Evolutionary conservation across 2,329 filamentous ascomycete genomes (phyloP).

Genomic region (Xylariaceae sp.): DNA sequence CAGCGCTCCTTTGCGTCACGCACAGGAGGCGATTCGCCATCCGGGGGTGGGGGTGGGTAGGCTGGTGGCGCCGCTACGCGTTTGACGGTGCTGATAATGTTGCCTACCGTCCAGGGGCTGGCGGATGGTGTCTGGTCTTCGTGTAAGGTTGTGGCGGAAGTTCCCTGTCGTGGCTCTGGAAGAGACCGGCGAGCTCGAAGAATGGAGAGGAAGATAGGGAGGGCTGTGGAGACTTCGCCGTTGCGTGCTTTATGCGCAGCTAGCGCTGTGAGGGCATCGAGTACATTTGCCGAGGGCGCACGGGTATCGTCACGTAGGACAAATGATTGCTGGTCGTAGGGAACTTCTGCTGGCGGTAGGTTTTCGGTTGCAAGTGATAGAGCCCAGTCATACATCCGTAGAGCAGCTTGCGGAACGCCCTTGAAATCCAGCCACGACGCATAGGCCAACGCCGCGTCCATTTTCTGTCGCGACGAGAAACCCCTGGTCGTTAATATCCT

Average conservation of each 20-base stretch:
- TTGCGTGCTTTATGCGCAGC: constrained; percentile 72
- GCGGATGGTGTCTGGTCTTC: neutral
- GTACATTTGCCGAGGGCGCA: constrained; percentile 66
- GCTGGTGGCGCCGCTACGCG: constrained; percentile 46
- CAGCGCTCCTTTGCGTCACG: constrained; percentile 65
- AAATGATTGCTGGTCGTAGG: constrained; percentile 60
- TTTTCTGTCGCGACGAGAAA: constrained; percentile 70
- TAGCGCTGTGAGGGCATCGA: constrained; percentile 70
- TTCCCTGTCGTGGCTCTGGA: constrained; percentile 25
- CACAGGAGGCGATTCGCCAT: constrained; percentile 64
- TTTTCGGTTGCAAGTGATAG: constrained; percentile 65
- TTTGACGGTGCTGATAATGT: constrained; percentile 29
- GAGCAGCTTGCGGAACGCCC: constrained; percentile 58
- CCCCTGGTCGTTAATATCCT: constrained; percentile 77
- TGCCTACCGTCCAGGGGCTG: constrained; percentile 24
- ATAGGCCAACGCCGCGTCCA: constrained; percentile 78
- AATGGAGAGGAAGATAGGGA: constrained; percentile 82
- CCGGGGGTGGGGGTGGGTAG: constrained; percentile 67
- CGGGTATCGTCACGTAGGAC: constrained; percentile 58
- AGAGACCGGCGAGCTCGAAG: constrained; percentile 70
- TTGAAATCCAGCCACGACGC: constrained; percentile 84
- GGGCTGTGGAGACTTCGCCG: constrained; percentile 62
- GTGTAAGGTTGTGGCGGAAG: constrained; percentile 9
- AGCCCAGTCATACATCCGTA: constrained; percentile 70
- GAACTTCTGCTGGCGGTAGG: constrained; percentile 33